A percentile compares a stretch with the other conserved stretches of the same genome.
phyloP scores from a whole-genome alignment of 169 alveolate genomes.

The Eimeria acervulina region DNA sequence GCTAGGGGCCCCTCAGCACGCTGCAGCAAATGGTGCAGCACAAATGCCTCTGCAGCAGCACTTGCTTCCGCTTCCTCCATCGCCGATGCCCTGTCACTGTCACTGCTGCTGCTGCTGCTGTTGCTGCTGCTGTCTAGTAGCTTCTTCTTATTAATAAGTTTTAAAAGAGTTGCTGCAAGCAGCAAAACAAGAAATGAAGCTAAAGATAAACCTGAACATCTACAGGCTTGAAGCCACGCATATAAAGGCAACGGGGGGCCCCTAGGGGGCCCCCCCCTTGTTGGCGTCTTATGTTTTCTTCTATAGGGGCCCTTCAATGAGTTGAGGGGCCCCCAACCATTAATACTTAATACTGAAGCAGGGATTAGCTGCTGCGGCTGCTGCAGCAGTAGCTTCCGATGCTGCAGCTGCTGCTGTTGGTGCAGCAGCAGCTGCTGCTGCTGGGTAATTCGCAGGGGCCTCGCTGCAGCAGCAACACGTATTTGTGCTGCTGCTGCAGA shows the following conservation, averaged over 20 bases:
- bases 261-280: not conserved
- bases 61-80: slow-evolving; percentile 35
- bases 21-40: slow-evolving; percentile 26
- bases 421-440: not conserved
- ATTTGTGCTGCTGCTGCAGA: not conserved
- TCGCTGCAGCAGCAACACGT: not conserved
- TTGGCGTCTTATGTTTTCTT: not conserved
- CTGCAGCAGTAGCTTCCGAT: not conserved
- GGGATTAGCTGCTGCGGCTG: not conserved
- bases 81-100: not conserved
- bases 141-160: not conserved
- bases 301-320: not conserved
- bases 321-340: not conserved
- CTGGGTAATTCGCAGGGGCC: not conserved
- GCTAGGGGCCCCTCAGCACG: not conserved
- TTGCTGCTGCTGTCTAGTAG: not conserved
- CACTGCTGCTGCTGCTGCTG: not conserved
- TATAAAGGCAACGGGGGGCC: not conserved
- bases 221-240: too few species aligned
- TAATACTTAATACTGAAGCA: not conserved
- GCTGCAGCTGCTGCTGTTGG: not conserved
- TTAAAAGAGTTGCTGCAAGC: not conserved
- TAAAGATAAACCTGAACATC: too few species aligned
- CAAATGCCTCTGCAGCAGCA: not conserved
- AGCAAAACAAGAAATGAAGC: not conserved